Evolutionary conservation across 1,284 basidiomycete genomes (phyloP).

Genomic region (Athelia sp.): DNA sequence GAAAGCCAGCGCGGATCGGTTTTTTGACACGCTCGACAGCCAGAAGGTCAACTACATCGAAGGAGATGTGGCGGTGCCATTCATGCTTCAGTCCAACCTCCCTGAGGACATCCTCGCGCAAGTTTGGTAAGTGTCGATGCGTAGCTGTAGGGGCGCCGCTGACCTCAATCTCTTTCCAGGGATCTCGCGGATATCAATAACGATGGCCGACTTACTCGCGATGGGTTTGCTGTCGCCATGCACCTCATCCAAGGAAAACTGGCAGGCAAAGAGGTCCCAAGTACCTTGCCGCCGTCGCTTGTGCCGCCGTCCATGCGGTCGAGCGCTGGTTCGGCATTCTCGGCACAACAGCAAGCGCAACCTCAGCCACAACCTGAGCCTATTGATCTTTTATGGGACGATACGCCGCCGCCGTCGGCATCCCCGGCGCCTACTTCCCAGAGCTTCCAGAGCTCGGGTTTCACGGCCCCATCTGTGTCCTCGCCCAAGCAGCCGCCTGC

Average conservation of each 20-base stretch:
- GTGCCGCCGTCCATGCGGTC: constrained; percentile 77
- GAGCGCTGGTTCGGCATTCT: constrained; percentile 27
- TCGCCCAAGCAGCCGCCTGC: constrained; percentile 15
- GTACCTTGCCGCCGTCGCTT: constrained; percentile 65
- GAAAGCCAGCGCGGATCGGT: constrained; percentile 76
- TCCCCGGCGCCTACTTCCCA: constrained; percentile 26
- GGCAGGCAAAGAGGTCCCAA: constrained; percentile 79
- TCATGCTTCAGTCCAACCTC: constrained; percentile 91
- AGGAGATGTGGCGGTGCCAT: constrained; percentile 92
- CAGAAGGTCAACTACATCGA: constrained; percentile 81
- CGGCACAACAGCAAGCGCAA: constrained; percentile 17
- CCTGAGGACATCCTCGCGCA: constrained; percentile 82
- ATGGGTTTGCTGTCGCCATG: constrained; percentile 97
- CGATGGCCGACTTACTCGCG: constrained; percentile 83
- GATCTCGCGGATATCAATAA: constrained; percentile 92
- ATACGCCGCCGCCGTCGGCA: constrained; percentile 52
- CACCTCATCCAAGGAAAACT: constrained; percentile 90
- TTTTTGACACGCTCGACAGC: constrained; percentile 83
- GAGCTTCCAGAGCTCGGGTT: constrained; percentile 4
- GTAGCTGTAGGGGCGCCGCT: constrained; percentile 1
- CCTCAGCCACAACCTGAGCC: constrained; percentile 29
- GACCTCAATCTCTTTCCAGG: constrained; percentile 40
- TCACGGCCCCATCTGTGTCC: constrained; percentile 15
- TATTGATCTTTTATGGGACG: constrained; percentile 55
- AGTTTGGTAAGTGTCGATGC: constrained; percentile 63